Percentiles rank a stretch among this genome's conserved stretches.
phyloP scores from a whole-genome alignment of 352 stramenopile genomes.

The Phytopythium mirpurense region DNA sequence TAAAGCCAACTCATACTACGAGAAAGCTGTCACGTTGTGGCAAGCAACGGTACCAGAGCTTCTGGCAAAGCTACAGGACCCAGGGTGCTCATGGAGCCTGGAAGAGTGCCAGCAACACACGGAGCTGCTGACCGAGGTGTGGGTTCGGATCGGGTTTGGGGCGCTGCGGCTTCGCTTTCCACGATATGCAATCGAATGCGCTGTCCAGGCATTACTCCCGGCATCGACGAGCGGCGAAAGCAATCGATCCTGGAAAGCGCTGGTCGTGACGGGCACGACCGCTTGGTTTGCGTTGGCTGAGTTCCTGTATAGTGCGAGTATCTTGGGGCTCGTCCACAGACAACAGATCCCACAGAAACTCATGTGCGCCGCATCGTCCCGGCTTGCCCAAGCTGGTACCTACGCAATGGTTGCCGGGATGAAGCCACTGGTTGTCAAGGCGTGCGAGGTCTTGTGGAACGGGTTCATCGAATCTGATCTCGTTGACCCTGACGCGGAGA shows the following conservation, averaged over 20 bases:
- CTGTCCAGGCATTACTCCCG: slow-evolving; percentile 27
- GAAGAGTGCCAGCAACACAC: slow-evolving; percentile 55
- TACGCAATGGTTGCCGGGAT: slow-evolving; percentile 24
- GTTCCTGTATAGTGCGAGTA: slow-evolving; percentile 42
- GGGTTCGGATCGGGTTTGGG: slow-evolving; percentile 56
- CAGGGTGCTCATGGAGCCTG: slow-evolving; percentile 15
- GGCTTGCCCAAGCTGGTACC: slow-evolving; percentile 45
- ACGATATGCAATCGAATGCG: slow-evolving; percentile 53
- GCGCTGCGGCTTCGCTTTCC: slow-evolving; percentile 45
- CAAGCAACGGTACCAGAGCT: slow-evolving; percentile 27
- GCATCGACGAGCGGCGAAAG: slow-evolving; percentile 15
- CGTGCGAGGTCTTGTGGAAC: slow-evolving; percentile 80
- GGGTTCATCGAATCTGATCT: slow-evolving; percentile 28
- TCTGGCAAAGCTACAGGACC: slow-evolving; percentile 21
- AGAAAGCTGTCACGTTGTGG: slow-evolving; percentile 58
- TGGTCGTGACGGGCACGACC: slow-evolving; percentile 30
- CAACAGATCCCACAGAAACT: slow-evolving; percentile 40
- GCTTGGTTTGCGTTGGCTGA: slow-evolving; percentile 72
- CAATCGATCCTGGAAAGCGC: slow-evolving; percentile 9
- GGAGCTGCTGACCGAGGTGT: slow-evolving; percentile 67
- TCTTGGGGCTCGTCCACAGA: slow-evolving; percentile 40
- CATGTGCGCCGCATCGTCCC: slow-evolving; percentile 40
- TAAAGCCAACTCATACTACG: slow-evolving; percentile 43
- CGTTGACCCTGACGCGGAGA: slow-evolving; percentile 9
- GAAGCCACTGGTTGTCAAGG: slow-evolving; percentile 28